Percentiles rank a stretch among this genome's conserved stretches.
Conservation (phyloP, 2,329 filamentous ascomycete genomes). For the Colletotrichum magnum region DNA sequence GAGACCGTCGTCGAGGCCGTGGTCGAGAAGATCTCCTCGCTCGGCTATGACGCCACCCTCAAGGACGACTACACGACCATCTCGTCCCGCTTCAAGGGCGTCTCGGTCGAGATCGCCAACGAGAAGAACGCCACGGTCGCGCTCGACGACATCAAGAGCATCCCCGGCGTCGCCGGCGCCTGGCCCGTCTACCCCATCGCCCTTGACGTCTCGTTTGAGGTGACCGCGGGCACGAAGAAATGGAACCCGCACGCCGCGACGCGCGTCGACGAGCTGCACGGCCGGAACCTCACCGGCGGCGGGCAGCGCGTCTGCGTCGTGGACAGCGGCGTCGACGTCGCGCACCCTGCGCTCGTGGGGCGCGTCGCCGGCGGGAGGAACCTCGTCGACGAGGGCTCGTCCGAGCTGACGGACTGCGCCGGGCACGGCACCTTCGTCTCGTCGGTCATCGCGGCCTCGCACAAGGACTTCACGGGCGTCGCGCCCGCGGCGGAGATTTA, state of each 20-base stretch:
- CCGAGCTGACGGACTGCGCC: slow-evolving; percentile 40
- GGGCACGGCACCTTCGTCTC: slow-evolving; percentile 44
- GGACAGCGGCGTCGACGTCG: slow-evolving; percentile 41
- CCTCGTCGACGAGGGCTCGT: slow-evolving; percentile 38
- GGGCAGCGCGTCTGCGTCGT: slow-evolving; percentile 44
- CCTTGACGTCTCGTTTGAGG: slow-evolving; percentile 40
- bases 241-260: slow-evolving; percentile 43
- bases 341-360: slow-evolving; percentile 41
- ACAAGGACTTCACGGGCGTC: slow-evolving; percentile 40
- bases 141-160: slow-evolving; percentile 36
- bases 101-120: slow-evolving; percentile 32
- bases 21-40: slow-evolving; percentile 26
- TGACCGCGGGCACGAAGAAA: slow-evolving; percentile 8
- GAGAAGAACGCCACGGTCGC: slow-evolving; percentile 21
- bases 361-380: slow-evolving; percentile 42
- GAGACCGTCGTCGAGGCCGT: slow-evolving; percentile 22
- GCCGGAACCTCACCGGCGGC: slow-evolving; percentile 40
- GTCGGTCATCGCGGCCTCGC: slow-evolving; percentile 29
- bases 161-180: slow-evolving; percentile 27
- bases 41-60: slow-evolving; percentile 33
- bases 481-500: slow-evolving; percentile 43
- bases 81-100: slow-evolving; percentile 34
- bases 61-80: slow-evolving; percentile 34
- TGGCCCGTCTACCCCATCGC: slow-evolving; percentile 39
- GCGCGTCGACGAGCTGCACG: slow-evolving; percentile 41